Conservation (phyloP, 768 basidiomycete species). For the Fomitopsis pulvina region DNA sequence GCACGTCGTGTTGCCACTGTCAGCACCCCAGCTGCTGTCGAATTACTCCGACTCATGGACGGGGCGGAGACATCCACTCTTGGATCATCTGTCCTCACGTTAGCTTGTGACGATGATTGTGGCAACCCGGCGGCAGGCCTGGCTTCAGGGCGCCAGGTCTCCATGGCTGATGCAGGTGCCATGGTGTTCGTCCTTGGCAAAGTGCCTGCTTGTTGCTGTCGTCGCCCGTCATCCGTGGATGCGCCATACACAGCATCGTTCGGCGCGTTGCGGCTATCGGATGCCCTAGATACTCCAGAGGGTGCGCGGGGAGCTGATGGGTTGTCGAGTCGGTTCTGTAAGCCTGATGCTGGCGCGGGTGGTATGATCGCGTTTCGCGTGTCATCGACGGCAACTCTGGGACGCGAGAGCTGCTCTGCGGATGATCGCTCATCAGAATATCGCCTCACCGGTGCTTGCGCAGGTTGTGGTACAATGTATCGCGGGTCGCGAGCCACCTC, state of each 20-base stretch:
- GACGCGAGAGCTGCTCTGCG: neutral
- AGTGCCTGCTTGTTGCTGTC: neutral
- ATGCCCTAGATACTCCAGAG: conserved; percentile 10
- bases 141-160: neutral
- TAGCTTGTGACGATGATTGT: neutral
- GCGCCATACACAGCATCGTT: neutral
- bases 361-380: neutral
- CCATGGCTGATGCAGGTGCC: neutral
- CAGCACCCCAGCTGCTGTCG: neutral
- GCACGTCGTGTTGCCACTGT: conserved; percentile 27
- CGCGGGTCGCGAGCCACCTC: conserved; percentile 4
- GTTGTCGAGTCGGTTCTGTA: conserved; percentile 3
- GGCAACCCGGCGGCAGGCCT: neutral
- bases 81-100: neutral
- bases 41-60: neutral
- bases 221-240: neutral
- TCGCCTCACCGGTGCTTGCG: conserved; percentile 2
- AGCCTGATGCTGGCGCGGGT: neutral
- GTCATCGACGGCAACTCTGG: neutral
- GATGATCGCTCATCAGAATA: conserved; percentile 9
- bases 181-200: neutral
- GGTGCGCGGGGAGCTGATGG: conserved; percentile 11
- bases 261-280: conserved; percentile 5
- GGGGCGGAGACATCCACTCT: neutral
- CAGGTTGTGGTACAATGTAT: neutral